A percentile compares a stretch with the other conserved stretches of the same genome.
These are phyloP conservation scores for Aspergillus latus DNA, from an alignment of 2,329 filamentous ascomycete genomes.

Conservation along the genomic window DNA sequence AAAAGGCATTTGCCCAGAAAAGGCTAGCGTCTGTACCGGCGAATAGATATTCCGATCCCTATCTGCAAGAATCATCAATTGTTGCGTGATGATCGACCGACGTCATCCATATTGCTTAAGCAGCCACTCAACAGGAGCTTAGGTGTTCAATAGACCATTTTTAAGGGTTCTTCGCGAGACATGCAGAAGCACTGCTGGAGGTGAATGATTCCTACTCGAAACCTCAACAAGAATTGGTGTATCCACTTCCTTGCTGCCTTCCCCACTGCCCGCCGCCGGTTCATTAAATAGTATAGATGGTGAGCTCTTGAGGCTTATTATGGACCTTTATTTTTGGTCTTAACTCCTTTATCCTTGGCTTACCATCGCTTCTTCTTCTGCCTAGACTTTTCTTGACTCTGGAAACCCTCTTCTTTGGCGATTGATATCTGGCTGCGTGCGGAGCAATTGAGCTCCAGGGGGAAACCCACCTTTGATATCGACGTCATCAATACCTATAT, in stretches of 20 bases:
- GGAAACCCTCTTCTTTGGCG: not conserved
- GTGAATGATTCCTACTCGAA: not conserved
- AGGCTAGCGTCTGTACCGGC: not conserved
- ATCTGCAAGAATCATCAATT: not conserved
- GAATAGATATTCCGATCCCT: not conserved
- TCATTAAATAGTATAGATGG: not conserved
- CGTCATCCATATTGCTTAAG: slow-evolving; percentile 3
- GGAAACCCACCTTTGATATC: slow-evolving; percentile 17
- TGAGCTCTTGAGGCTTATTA: not conserved
- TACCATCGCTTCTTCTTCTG: not conserved
- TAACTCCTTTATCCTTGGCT: not conserved
- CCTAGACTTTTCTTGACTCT: not conserved
- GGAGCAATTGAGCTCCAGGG: not conserved
- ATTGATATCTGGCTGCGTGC: not conserved
- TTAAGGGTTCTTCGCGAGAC: not conserved
- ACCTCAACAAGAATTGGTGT: not conserved
- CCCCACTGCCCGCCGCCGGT: not conserved
- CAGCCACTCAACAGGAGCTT: not conserved
- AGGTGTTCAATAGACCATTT: not conserved
- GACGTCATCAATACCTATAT: slow-evolving; percentile 35
- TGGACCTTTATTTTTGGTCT: not conserved
- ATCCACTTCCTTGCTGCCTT: not conserved
- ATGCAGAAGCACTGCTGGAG: slow-evolving; percentile 3
- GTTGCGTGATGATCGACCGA: slow-evolving; percentile 4
- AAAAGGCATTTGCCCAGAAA: not conserved